Conservation (phyloP, 495 filamentous ascomycete genomes). For the Poronia punctata region DNA sequence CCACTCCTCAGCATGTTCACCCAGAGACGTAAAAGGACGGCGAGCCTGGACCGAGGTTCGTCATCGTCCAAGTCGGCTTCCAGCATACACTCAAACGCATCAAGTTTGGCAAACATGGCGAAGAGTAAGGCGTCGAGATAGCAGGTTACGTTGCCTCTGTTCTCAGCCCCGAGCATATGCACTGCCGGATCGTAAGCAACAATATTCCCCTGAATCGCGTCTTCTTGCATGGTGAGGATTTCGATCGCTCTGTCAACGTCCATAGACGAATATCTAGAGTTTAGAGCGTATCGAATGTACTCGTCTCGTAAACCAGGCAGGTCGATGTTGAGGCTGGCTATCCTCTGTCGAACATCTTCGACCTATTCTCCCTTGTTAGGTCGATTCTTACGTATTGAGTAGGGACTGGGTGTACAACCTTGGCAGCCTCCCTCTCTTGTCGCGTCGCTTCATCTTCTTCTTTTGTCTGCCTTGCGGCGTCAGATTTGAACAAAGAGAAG, state of each 20-base stretch:
- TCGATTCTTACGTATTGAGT: too few species aligned
- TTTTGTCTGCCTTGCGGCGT: slow-evolving; percentile 43
- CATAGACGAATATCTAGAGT: slow-evolving; percentile 54
- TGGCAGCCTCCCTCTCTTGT: slow-evolving; percentile 38
- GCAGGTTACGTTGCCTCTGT: slow-evolving; percentile 79
- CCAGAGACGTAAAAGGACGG: slow-evolving; percentile 74
- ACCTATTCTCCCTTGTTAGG: too few species aligned
- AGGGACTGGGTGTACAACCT: slow-evolving; percentile 26
- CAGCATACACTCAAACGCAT: slow-evolving; percentile 86
- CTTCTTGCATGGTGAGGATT: slow-evolving; percentile 65
- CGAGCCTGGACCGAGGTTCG: slow-evolving; percentile 64
- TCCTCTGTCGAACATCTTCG: slow-evolving; percentile 44
- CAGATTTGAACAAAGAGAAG: slow-evolving; percentile 49
- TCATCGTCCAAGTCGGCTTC: slow-evolving; percentile 54
- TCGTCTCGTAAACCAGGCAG: slow-evolving; percentile 49
- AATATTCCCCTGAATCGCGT: slow-evolving; percentile 75
- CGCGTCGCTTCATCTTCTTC: slow-evolving; percentile 46
- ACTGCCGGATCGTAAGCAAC: slow-evolving; percentile 60
- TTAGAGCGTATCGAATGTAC: slow-evolving; percentile 66
- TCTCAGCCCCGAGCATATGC: slow-evolving; percentile 78
- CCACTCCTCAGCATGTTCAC: slow-evolving; percentile 86
- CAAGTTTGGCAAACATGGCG: slow-evolving; percentile 88
- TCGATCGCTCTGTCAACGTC: slow-evolving; percentile 70
- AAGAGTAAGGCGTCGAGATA: slow-evolving; percentile 90
- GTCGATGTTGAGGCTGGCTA: slow-evolving; percentile 42